phyloP scores from a whole-genome alignment of 768 basidiomycete genomes.

The Lactarius quietus region DNA sequence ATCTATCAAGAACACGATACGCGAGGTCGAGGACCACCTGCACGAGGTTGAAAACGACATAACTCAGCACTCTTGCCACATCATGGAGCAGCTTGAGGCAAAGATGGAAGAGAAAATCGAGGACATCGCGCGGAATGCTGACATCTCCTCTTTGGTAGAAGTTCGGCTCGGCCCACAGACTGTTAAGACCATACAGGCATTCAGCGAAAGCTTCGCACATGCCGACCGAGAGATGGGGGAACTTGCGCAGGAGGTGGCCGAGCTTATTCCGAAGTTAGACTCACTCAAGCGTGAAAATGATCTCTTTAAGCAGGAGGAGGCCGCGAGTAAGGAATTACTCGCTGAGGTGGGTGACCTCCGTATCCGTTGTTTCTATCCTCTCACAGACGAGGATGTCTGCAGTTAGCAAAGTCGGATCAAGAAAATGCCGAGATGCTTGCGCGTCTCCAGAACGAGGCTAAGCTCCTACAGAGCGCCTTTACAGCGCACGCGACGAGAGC shows the following conservation, averaged over 20 bases:
- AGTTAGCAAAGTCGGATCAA: slow-evolving; percentile 22
- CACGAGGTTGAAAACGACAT: slow-evolving; percentile 25
- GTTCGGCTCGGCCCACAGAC: slow-evolving; percentile 7
- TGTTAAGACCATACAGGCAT: slow-evolving; percentile 4
- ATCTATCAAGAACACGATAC: slow-evolving; percentile 16
- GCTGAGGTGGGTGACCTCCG: slow-evolving; percentile 26
- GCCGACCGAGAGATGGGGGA: slow-evolving; percentile 22
- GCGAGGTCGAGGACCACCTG: slow-evolving; percentile 20
- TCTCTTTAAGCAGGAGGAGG: slow-evolving; percentile 26
- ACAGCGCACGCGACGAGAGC: slow-evolving; percentile 5
- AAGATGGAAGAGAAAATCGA: slow-evolving; percentile 26
- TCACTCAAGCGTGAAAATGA: slow-evolving; percentile 9
- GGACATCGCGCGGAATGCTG: slow-evolving; percentile 16
- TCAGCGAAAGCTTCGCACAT: slow-evolving; percentile 9
- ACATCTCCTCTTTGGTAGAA: not conserved
- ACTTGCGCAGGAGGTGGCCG: slow-evolving; percentile 22
- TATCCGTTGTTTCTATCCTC: not conserved
- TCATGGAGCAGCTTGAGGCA: slow-evolving; percentile 18
- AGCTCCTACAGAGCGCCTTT: slow-evolving; percentile 5
- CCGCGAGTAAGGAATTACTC: slow-evolving; percentile 19
- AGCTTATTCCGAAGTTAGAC: slow-evolving; percentile 14
- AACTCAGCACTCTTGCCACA: slow-evolving; percentile 17
- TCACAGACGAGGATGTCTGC: not conserved
- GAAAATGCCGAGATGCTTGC: slow-evolving; percentile 13
- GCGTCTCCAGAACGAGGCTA: slow-evolving; percentile 14